Percentiles rank a stretch among this genome's conserved stretches.
Conservation (phyloP, 1,284 basidiomycete species). For the Hypsizygus ulmarius region DNA sequence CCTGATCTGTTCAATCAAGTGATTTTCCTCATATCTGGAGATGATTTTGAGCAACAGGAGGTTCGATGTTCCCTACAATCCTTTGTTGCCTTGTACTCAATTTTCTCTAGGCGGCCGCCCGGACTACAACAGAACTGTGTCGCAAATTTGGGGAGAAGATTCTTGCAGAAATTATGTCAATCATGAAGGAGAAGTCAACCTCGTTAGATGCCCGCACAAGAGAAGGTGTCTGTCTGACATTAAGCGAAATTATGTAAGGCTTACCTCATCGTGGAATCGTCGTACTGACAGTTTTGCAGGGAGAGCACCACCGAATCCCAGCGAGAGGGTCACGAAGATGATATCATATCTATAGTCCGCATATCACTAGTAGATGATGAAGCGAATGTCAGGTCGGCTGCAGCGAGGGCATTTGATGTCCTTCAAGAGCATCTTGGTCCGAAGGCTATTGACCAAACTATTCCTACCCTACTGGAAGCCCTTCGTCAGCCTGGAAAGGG, state of each 20-base stretch:
- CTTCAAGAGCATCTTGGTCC: conserved; percentile 89
- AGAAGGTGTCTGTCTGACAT: conserved; percentile 85
- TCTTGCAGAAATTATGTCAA: conserved; percentile 79
- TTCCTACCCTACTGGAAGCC: conserved; percentile 92
- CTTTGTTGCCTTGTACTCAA: conserved; percentile 13
- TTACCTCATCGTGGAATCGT: conserved; percentile 8
- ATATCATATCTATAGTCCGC: conserved; percentile 86
- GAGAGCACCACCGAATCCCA: conserved; percentile 84
- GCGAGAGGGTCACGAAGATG: conserved; percentile 87
- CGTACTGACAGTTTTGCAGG: conserved; percentile 36
- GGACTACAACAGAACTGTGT: conserved; percentile 87
- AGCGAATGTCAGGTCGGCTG: conserved; percentile 84
- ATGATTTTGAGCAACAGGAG: conserved; percentile 89
- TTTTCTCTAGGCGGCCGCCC: conserved; percentile 67
- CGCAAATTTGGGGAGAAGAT: conserved; percentile 96
- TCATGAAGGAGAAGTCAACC: conserved; percentile 68
- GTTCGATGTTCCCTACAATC: conserved; percentile 37
- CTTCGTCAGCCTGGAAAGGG: conserved; percentile 87
- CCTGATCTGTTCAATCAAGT: conserved; percentile 82
- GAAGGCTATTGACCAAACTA: conserved; percentile 94
- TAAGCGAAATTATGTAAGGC: conserved; percentile 85
- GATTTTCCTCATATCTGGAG: conserved; percentile 73
- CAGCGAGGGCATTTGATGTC: conserved; percentile 92
- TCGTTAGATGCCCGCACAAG: conserved; percentile 76
- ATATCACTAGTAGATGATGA: conserved; percentile 88